These are phyloP conservation scores for Myrmaecium sp. DNA, from an alignment of 2,329 filamentous ascomycete species.

Conservation along the genomic window DNA sequence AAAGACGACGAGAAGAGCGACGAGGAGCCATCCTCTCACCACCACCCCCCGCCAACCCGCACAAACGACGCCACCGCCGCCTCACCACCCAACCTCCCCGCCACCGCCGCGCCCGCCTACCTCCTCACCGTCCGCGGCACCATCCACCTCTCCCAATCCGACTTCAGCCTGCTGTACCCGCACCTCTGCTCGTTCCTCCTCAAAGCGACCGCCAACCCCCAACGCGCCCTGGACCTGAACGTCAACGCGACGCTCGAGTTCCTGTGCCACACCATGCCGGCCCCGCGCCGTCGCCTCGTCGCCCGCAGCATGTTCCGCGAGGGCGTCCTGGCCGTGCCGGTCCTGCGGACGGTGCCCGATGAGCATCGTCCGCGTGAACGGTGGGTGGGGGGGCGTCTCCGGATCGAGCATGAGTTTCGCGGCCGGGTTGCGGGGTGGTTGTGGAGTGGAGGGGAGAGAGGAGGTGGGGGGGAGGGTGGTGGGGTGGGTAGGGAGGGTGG, in stretches of 20 bases:
- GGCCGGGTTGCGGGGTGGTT: conserved; percentile 31
- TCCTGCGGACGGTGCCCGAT: conserved; percentile 31
- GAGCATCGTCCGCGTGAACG: conserved; percentile 40
- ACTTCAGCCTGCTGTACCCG: conserved; percentile 49
- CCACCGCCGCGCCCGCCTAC: conserved; percentile 28
- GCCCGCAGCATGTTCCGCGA: conserved; percentile 37
- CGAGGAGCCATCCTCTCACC: conserved; percentile 9
- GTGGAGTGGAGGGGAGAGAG: too few relatives aligned
- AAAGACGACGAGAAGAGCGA: too few relatives aligned
- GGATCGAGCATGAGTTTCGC: conserved; percentile 40
- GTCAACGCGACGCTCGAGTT: conserved; percentile 47
- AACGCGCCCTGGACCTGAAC: conserved; percentile 45
- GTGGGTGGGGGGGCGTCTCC: conserved; percentile 40
- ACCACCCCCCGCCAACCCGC: too few relatives aligned
- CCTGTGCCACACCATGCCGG: conserved; percentile 35
- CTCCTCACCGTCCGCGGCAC: conserved; percentile 37
- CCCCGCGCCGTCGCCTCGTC: conserved; percentile 25
- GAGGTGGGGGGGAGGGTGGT: conserved; percentile 24
- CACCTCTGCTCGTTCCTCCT: conserved; percentile 39
- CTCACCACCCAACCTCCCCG: too few relatives aligned
- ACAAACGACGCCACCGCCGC: conserved; percentile 23
- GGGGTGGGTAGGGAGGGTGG: conserved; percentile 16
- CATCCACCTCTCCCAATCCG: conserved; percentile 48
- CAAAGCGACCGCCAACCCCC: conserved; percentile 47
- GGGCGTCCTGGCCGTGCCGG: conserved; percentile 28